Conservation (phyloP, 306 rosid genomes). For the Vachellia collinsii region DNA sequence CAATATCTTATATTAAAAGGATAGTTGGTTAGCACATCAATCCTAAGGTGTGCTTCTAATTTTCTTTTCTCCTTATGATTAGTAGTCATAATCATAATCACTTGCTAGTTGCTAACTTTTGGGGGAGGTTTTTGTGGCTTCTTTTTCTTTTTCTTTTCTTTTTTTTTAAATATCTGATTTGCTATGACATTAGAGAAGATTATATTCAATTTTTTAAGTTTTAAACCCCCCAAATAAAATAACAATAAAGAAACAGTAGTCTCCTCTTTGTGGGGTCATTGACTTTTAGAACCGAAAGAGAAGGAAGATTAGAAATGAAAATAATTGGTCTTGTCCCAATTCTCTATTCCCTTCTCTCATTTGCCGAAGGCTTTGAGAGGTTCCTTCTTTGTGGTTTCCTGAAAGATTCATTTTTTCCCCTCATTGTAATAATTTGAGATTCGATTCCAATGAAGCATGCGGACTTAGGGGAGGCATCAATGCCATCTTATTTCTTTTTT, state of each 20-base stretch:
- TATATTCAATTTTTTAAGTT: neutral
- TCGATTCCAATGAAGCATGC: slow-evolving; percentile 41
- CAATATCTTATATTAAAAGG: neutral
- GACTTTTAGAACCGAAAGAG: slow-evolving; percentile 12
- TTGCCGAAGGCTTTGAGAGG: slow-evolving; percentile 22
- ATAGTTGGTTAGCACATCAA: neutral
- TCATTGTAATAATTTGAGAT: slow-evolving; percentile 31
- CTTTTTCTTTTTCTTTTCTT: slow-evolving; percentile 16
- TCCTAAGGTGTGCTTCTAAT: neutral
- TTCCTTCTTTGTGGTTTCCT: slow-evolving; percentile 46
- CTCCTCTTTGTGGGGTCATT: slow-evolving; percentile 34
- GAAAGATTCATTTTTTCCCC: slow-evolving; percentile 36
- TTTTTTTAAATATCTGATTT: slow-evolving; percentile 20
- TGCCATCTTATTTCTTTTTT: slow-evolving; percentile 9
- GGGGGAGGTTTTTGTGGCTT: slow-evolving; percentile 30
- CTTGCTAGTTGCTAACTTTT: slow-evolving; percentile 24
- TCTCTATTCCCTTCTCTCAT: neutral
- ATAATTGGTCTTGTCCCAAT: slow-evolving; percentile 17
- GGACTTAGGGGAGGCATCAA: slow-evolving; percentile 26
- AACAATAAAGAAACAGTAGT: neutral
- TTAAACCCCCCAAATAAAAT: slow-evolving; percentile 15
- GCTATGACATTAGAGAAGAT: slow-evolving; percentile 16
- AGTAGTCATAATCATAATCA: neutral
- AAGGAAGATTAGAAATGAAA: slow-evolving; percentile 3
- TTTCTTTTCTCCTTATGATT: neutral